These are phyloP conservation scores for Paraconiothyrium sp. DNA, from an alignment of 2,329 filamentous ascomycete genomes.

Conservation along the genomic window DNA sequence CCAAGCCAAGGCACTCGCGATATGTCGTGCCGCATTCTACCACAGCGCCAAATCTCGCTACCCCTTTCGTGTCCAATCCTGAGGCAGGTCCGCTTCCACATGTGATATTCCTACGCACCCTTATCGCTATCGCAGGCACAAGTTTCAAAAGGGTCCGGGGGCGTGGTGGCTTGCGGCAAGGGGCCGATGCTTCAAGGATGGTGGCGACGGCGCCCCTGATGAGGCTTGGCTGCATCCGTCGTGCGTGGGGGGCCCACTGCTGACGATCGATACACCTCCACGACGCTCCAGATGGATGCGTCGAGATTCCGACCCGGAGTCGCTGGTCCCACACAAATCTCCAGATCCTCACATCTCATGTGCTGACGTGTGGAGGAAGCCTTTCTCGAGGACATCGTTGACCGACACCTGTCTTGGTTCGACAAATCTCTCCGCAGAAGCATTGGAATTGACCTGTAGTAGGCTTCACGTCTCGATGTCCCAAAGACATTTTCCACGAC, in stretches of 20 bases:
- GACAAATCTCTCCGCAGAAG: neutral
- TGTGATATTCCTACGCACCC: neutral
- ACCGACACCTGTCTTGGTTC: neutral
- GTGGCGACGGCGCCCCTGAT: slow-evolving; percentile 11
- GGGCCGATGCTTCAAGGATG: slow-evolving; percentile 6
- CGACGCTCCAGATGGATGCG: slow-evolving; percentile 7
- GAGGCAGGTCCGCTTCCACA: neutral
- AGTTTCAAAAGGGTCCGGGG: slow-evolving; percentile 23
- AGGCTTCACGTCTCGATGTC: neutral
- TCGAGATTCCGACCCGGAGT: slow-evolving; percentile 4
- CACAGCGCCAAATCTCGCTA: neutral
- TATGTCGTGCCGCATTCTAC: neutral
- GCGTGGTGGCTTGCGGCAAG: slow-evolving; percentile 19
- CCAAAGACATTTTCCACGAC: neutral
- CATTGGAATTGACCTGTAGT: neutral
- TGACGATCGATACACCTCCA: slow-evolving; percentile 10
- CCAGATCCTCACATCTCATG: slow-evolving; percentile 13
- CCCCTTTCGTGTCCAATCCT: neutral
- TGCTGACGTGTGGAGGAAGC: neutral
- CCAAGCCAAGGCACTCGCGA: neutral
- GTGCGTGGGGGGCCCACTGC: slow-evolving; percentile 15
- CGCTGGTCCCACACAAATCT: slow-evolving; percentile 1
- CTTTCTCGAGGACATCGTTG: neutral
- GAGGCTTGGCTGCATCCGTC: slow-evolving; percentile 10
- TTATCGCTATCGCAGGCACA: slow-evolving; percentile 13